Evolutionary conservation across 441 rosid genomes (phyloP).

Genomic region (Metrosideros polymorpha): DNA sequence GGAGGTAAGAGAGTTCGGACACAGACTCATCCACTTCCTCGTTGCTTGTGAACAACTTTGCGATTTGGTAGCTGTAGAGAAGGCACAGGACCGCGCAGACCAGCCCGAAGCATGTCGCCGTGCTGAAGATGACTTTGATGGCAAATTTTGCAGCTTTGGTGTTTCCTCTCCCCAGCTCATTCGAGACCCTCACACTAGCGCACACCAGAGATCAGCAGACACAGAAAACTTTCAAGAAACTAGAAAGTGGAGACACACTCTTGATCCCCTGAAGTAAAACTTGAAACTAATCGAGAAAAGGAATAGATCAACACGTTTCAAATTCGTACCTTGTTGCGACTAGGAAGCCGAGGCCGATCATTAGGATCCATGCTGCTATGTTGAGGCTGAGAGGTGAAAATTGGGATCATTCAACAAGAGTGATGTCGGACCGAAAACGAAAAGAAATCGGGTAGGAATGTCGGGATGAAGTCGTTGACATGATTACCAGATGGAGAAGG

Average conservation of each 20-base stretch:
- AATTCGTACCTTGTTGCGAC: background rate
- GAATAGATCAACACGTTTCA: background rate
- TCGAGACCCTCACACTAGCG: background rate
- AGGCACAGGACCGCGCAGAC: constrained; percentile 1
- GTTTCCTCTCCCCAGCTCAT: constrained; percentile 4
- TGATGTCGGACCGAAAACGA: background rate
- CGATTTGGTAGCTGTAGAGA: background rate
- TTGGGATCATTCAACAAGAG: background rate
- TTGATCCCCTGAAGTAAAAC: background rate
- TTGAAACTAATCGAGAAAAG: background rate
- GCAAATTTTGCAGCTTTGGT: constrained; percentile 1
- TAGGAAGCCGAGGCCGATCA: background rate
- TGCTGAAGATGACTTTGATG: background rate
- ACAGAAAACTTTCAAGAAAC: background rate
- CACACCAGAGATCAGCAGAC: background rate
- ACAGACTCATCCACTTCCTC: constrained; percentile 4
- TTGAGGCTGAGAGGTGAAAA: background rate
- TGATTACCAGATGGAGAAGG: background rate
- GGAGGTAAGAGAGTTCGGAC: constrained; percentile 6
- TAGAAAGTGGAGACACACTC: background rate
- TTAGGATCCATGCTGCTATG: background rate
- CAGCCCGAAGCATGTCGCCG: background rate
- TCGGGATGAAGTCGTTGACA: background rate
- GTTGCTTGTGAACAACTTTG: background rate
- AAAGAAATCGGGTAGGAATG: background rate